Evolutionary conservation across 1,284 basidiomycete species (phyloP).

Genomic region (Tilletia setariae): DNA sequence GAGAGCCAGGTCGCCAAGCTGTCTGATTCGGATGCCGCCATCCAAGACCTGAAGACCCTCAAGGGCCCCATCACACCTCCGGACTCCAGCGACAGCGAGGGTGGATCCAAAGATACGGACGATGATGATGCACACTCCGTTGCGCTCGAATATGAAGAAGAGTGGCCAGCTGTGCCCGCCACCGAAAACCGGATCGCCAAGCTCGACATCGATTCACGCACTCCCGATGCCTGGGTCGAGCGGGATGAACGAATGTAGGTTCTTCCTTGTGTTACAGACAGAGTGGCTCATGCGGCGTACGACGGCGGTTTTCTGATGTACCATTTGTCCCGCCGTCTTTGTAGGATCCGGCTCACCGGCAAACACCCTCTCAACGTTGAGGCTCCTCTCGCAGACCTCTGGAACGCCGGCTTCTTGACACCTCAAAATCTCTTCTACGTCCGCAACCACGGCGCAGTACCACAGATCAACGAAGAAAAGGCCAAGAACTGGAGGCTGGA

Average conservation of each 20-base stretch:
- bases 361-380: conserved; percentile 66
- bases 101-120: background rate
- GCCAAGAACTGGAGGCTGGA: conserved; percentile 60
- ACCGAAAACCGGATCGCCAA: conserved; percentile 27
- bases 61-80: conserved; percentile 7
- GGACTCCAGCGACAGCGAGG: background rate
- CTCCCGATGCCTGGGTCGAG: conserved; percentile 45
- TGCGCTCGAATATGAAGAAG: conserved; percentile 24
- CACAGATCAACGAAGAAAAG: conserved; percentile 57
- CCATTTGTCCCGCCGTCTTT: no score
- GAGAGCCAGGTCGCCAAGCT: no score
- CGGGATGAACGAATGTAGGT: conserved; percentile 38
- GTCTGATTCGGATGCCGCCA: background rate
- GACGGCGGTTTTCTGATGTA: no score
- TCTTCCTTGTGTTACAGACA: no score
- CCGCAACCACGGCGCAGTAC: conserved; percentile 68
- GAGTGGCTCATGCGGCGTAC: no score
- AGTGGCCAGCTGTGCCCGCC: conserved; percentile 32
- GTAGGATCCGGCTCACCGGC: conserved; percentile 32
- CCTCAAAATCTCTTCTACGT: conserved; percentile 67
- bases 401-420: conserved; percentile 64
- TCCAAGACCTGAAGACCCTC: background rate
- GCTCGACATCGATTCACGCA: conserved; percentile 36
- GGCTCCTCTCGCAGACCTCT: conserved; percentile 60
- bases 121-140: background rate